These are phyloP conservation scores for Aspergillus sp. DNA, from an alignment of 2,329 filamentous ascomycete genomes.

Conservation along the genomic window DNA sequence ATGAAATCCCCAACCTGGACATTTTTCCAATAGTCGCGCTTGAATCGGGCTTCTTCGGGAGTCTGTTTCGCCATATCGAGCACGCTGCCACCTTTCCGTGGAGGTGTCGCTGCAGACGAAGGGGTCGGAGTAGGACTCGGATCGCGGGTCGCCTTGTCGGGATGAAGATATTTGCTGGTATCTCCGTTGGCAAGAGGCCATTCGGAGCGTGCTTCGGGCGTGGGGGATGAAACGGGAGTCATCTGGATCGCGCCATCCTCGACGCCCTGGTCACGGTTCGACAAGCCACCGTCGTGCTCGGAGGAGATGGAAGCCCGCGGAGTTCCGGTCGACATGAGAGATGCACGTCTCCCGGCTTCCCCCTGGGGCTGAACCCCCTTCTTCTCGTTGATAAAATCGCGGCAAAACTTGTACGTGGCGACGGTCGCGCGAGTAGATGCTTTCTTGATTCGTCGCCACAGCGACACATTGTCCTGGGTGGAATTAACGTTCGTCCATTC, in stretches of 20 bases:
- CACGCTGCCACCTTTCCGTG: conserved; percentile 54
- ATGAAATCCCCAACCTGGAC: conserved; percentile 94
- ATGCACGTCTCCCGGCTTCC: conserved; percentile 54
- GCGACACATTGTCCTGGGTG: conserved; percentile 71
- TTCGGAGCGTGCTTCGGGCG: conserved; percentile 46
- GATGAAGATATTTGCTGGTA: conserved; percentile 25
- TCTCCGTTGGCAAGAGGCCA: conserved; percentile 29
- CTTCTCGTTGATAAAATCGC: conserved; percentile 42
- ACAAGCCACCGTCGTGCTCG: conserved; percentile 44
- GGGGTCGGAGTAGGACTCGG: conserved; percentile 18
- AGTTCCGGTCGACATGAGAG: conserved; percentile 54
- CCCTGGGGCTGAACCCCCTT: conserved; percentile 23
- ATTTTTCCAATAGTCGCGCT: conserved; percentile 91
- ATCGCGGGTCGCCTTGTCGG: conserved; percentile 22
- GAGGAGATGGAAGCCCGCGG: conserved; percentile 51
- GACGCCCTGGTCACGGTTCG: conserved; percentile 35
- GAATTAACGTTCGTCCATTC: conserved; percentile 93
- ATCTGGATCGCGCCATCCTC: conserved; percentile 72
- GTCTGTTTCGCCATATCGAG: conserved; percentile 62
- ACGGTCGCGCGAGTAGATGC: conserved; percentile 59
- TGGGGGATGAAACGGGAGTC: conserved; percentile 84
- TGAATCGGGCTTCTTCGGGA: conserved; percentile 71
- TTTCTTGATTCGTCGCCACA: conserved; percentile 89
- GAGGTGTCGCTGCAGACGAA: conserved; percentile 13
- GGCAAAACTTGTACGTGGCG: conserved; percentile 47